phyloP scores from a whole-genome alignment of 306 rosid species.

The Macrotyloma uniflorum region DNA sequence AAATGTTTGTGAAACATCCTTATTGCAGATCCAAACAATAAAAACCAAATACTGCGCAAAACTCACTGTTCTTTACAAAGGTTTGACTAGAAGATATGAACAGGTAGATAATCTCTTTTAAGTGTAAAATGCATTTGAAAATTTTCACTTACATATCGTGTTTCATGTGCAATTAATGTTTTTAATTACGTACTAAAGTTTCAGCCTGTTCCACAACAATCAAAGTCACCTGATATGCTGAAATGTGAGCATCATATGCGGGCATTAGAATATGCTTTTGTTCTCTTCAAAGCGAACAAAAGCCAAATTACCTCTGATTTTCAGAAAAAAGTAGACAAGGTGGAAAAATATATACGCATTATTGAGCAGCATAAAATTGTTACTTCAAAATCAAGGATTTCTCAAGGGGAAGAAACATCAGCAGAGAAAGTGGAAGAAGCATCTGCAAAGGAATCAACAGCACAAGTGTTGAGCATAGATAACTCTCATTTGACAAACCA shows the following conservation, averaged over 20 bases:
- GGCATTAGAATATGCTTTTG: not conserved
- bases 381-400: not conserved
- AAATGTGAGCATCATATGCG: not conserved
- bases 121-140: not conserved
- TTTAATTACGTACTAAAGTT: not conserved
- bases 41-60: not conserved
- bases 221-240: not conserved
- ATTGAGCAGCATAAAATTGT: not conserved
- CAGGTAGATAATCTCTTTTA: not conserved
- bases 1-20: not conserved
- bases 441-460: not conserved
- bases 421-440: not conserved
- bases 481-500: not conserved
- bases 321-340: not conserved
- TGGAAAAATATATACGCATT: not conserved
- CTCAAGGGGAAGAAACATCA: not conserved
- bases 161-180: not conserved
- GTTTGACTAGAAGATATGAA: not conserved
- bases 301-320: not conserved
- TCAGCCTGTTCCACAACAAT: too few species aligned
- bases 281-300: not conserved
- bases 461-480: not conserved
- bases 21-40: not conserved
- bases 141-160: not conserved
- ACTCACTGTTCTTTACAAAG: not conserved